Conservation (phyloP, 371 early-diverging fungal species). For the Actinomucor elegans region DNA sequence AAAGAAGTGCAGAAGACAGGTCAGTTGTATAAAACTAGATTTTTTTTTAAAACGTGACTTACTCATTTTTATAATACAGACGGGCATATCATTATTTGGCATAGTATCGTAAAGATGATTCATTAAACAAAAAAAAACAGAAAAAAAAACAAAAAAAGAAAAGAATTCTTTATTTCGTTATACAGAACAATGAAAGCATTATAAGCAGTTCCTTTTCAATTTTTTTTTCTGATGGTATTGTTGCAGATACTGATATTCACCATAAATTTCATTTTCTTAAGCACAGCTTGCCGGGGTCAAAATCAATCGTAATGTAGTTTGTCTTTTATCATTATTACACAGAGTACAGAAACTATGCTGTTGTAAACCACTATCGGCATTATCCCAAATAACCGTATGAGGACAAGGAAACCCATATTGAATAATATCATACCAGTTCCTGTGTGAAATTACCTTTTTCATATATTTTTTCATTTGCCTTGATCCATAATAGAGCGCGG, state of each 20-base stretch:
- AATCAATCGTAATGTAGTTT: background rate
- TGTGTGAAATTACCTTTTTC: slow-evolving; percentile 8
- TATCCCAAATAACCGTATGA: background rate
- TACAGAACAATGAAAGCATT: no score
- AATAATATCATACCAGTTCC: background rate
- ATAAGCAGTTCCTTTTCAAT: slow-evolving; percentile 1
- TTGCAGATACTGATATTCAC: background rate
- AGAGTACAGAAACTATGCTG: background rate
- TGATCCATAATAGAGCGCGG: slow-evolving; percentile 22
- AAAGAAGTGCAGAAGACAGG: slow-evolving; percentile 68
- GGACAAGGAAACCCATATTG: slow-evolving; percentile 3
- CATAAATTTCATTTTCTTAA: slow-evolving; percentile 2
- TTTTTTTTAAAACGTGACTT: background rate
- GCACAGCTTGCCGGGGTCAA: slow-evolving; percentile 1
- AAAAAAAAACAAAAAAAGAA: no score
- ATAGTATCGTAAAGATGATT: no score
- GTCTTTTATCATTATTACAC: background rate
- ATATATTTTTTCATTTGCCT: slow-evolving; percentile 19
- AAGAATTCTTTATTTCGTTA: no score
- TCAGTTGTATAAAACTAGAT: slow-evolving; percentile 14
- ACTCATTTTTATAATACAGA: slow-evolving; percentile 1
- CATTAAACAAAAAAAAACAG: no score
- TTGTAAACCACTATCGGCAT: no score
- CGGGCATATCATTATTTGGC: slow-evolving; percentile 25
- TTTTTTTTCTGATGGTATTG: background rate